Conservation (phyloP, 2,329 filamentous ascomycete genomes). For the Fusarium tanahbumbuense region DNA sequence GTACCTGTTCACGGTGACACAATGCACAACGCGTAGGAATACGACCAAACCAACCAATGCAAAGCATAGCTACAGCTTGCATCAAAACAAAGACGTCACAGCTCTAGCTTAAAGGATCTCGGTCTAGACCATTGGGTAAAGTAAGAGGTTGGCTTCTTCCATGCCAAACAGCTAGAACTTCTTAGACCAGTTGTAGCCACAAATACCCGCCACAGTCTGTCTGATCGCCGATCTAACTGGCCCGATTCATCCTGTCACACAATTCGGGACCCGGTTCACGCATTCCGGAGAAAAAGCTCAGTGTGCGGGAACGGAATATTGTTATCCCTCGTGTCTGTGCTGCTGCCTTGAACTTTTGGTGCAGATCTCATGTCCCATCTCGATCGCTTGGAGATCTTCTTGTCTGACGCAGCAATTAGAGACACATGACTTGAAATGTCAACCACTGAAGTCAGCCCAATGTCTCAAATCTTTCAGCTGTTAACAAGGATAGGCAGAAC, state of each 20-base stretch:
- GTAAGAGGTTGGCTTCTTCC: neutral
- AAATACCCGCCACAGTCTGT: constrained; percentile 8
- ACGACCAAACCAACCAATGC: neutral
- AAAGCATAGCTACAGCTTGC: constrained; percentile 1
- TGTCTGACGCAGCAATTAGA: neutral
- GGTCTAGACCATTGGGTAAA: neutral
- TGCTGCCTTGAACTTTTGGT: neutral
- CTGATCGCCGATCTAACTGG: neutral
- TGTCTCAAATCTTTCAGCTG: constrained; percentile 26
- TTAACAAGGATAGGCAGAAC: neutral
- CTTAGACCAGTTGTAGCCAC: constrained; percentile 5
- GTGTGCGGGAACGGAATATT: neutral
- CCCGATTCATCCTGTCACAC: neutral
- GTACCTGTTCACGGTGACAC: neutral
- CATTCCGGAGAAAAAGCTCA: constrained; percentile 1
- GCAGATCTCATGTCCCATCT: constrained; percentile 30
- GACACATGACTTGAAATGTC: constrained; percentile 8
- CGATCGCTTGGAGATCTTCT: constrained; percentile 33
- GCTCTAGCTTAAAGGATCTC: neutral
- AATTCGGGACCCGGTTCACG: neutral
- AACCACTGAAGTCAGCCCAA: constrained; percentile 19
- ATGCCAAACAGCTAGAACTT: constrained; percentile 12
- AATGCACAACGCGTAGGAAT: constrained; percentile 6
- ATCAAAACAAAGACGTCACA: constrained; percentile 13
- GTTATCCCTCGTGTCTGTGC: constrained; percentile 6